Evolutionary conservation across 2,329 filamentous ascomycete genomes (phyloP).

Genomic region (Nemania serpens): DNA sequence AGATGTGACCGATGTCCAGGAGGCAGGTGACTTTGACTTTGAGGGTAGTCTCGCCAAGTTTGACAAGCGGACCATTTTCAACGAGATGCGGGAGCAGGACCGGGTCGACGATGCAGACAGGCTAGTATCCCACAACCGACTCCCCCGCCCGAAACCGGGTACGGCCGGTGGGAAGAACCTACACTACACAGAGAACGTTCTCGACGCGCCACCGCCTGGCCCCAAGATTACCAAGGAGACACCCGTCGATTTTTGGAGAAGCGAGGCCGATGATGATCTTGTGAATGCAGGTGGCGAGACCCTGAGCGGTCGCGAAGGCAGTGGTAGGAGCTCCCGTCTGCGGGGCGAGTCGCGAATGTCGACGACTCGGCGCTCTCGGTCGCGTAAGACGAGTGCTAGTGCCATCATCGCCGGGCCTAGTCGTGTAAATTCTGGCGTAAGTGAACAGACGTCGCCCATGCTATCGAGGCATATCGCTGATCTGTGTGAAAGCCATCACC

Average conservation of each 20-base stretch:
- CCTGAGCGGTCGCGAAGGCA: slow-evolving; percentile 54
- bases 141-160: slow-evolving; percentile 64
- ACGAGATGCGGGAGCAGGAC: slow-evolving; percentile 88
- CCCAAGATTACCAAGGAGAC: slow-evolving; percentile 44
- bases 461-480: slow-evolving; percentile 10
- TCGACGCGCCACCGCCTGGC: slow-evolving; percentile 61
- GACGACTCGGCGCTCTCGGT: slow-evolving; percentile 56
- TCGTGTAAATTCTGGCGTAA: slow-evolving; percentile 52
- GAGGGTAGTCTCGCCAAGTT: slow-evolving; percentile 89
- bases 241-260: slow-evolving; percentile 69
- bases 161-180: slow-evolving; percentile 86
- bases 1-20: slow-evolving; percentile 91
- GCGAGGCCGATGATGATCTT: slow-evolving; percentile 69
- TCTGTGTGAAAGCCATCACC: slow-evolving; percentile 41
- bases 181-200: slow-evolving; percentile 88
- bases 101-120: slow-evolving; percentile 86
- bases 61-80: slow-evolving; percentile 89
- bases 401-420: slow-evolving; percentile 16
- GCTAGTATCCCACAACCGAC: slow-evolving; percentile 86
- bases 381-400: slow-evolving; percentile 59
- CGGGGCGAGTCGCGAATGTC: slow-evolving; percentile 59
- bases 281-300: slow-evolving; percentile 51
- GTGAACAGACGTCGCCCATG: slow-evolving; percentile 22
- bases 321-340: slow-evolving; percentile 55
- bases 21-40: slow-evolving; percentile 94